Evolutionary conservation across 129 eudicot genomes (phyloP).

Genomic region (Lonicera japonica): DNA sequence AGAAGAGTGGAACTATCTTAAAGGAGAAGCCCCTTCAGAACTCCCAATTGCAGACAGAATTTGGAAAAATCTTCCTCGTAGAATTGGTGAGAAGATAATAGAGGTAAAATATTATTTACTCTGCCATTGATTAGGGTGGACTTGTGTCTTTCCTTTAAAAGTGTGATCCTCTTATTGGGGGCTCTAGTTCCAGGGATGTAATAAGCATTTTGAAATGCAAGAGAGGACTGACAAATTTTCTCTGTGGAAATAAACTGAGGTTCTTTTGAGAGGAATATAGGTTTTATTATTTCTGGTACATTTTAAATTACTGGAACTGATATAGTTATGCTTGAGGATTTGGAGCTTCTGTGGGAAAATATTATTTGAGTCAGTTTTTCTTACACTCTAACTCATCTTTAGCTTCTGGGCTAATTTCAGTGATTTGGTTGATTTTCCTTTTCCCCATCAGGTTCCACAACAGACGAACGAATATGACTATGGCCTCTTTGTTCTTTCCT

Average conservation of each 20-base stretch:
- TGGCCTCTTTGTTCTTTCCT: constrained; percentile 76
- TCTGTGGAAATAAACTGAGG: too few species aligned
- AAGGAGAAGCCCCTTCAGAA: not conserved
- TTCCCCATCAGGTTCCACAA: constrained; percentile 56
- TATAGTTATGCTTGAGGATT: not conserved
- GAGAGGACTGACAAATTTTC: too few species aligned
- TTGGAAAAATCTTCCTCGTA: not conserved
- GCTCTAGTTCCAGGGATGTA: too few species aligned
- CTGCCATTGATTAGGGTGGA: too few species aligned
- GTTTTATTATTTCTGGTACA: too few species aligned
- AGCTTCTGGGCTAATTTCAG: not conserved
- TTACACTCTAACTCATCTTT: not conserved
- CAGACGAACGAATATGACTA: constrained; percentile 68
- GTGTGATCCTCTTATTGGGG: too few species aligned
- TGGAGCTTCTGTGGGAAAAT: not conserved
- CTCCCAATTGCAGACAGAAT: not conserved
- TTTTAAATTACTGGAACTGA: too few species aligned
- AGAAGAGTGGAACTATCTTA: constrained; percentile 9
- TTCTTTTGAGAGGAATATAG: too few species aligned
- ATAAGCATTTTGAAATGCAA: too few species aligned
- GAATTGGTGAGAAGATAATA: constrained; percentile 22
- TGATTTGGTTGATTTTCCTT: not conserved
- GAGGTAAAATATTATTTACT: constrained; percentile 44
- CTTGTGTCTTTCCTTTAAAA: too few species aligned
- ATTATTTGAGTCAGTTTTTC: too few species aligned